These are phyloP conservation scores for Lathyrus oleraceus DNA, from an alignment of 306 rosid species.

Conservation along the genomic window DNA sequence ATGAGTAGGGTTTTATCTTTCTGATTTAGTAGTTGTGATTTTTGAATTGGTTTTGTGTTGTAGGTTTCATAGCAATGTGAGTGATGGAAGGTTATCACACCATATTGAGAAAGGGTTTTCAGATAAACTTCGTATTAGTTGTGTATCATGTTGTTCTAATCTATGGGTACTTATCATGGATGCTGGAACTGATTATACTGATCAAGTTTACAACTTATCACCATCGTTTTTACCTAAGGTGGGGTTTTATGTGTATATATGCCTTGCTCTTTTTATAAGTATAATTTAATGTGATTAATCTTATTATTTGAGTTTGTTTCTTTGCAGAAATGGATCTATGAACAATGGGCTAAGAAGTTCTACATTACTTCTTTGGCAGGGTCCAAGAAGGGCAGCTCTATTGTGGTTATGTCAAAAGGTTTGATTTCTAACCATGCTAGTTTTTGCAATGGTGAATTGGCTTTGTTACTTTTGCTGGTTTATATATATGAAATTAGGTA, in stretches of 20 bases:
- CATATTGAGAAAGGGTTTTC: constrained; percentile 93
- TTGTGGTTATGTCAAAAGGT: constrained; percentile 56
- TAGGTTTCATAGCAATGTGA: constrained; percentile 88
- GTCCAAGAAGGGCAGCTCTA: constrained; percentile 47
- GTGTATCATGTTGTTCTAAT: constrained; percentile 86
- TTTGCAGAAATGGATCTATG: constrained; percentile 50
- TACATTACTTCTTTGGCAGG: constrained; percentile 66
- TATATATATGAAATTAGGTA: too few species aligned
- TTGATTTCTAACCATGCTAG: constrained; percentile 42
- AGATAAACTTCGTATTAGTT: constrained; percentile 85
- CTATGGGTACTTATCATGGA: constrained; percentile 98
- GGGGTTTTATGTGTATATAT: constrained; percentile 25
- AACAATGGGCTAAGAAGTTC: constrained; percentile 49
- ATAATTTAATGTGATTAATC: constrained; percentile 11
- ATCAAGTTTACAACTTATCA: constrained; percentile 80
- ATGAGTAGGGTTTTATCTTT: too few species aligned
- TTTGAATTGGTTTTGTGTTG: too few species aligned
- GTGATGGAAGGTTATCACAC: constrained; percentile 77
- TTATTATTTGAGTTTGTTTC: constrained; percentile 16
- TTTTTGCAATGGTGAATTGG: too few species aligned
- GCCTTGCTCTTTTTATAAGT: neutral
- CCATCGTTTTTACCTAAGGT: constrained; percentile 90
- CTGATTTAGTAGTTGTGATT: constrained; percentile 15
- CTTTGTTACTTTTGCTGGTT: too few species aligned
- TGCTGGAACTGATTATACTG: constrained; percentile 82